Evolutionary conservation across 2,329 filamentous ascomycete genomes (phyloP), one percentile per base, ranked within the genome.

Genomic region (Penicillium thymicola): DNA sequence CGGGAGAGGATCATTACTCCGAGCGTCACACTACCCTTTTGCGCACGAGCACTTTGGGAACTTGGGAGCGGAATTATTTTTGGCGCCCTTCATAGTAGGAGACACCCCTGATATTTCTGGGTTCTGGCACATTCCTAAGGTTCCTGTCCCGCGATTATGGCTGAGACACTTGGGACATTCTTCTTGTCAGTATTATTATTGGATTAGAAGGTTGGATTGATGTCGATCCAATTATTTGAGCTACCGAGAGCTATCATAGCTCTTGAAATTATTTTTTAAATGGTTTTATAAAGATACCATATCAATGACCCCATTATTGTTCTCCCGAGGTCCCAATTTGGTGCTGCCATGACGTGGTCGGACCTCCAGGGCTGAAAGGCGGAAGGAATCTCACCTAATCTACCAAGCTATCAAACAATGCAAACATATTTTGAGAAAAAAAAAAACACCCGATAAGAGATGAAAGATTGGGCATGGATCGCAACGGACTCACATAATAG

Each of bases 1-100:
- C 51, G 44, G 40, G 43, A 57, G 61, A 46, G 62, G 59, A 65
- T 64, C 61, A 55, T 63, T 63, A 62, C 63, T 55, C 59, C 55
- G 59, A 58, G 21, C 25, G 54, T 58, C 55, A 32, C 36, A 51
- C 47, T 48, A 32, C 28, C 23, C 25, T 32, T 13, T 34, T 44
- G 50, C 57, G 43, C 54, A 54, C 54, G 51, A 54, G 51, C 54
- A 47, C 18, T 47, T 34, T 34, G 42, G 14, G 30, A 32, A 32
- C 30, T 13, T 32, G 11, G 30, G 30, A 21, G 30, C 47, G 37
- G 53, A 52, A 52, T 58, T 46, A 47, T 54, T 61, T 52, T 51
- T 52, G 49, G 54, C 48, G 25, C 28, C 27, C 27, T 27, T 28
- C 14, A n/a, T 13, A 21, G 13, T 11, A 21, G 36, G 23, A 36